Conservation (phyloP, 352 stramenopile genomes). For the Thraustochytrium aureum region DNA sequence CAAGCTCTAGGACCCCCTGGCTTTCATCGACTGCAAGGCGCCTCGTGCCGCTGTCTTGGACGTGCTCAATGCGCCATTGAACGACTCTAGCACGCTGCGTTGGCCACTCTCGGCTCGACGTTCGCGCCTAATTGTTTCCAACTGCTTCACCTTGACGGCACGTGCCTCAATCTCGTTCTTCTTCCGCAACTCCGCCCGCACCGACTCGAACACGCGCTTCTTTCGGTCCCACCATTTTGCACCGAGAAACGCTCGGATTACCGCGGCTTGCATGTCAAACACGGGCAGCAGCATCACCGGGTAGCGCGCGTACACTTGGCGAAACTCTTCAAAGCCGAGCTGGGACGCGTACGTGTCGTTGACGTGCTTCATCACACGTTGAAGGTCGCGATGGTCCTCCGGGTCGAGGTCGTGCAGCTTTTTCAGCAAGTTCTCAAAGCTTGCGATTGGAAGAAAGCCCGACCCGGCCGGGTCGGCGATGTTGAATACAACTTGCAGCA, state of each 20-base stretch:
- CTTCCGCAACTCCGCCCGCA: constrained; percentile 13
- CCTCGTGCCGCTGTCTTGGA: no score
- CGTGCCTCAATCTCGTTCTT: no score
- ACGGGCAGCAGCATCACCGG: constrained; percentile 35
- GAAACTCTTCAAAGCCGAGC: constrained; percentile 27
- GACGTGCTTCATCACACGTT: neutral
- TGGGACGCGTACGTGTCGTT: neutral
- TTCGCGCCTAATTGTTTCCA: no score
- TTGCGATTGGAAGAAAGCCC: neutral
- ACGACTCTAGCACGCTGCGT: no score
- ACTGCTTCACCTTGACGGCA: no score
- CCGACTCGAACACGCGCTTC: constrained; percentile 11
- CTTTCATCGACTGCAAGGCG: no score
- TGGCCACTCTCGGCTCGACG: no score
- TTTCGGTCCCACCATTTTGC: constrained; percentile 27
- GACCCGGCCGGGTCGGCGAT: constrained; percentile 10
- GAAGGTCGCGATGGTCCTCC: constrained; percentile 24
- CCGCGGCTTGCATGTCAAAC: neutral
- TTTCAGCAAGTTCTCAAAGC: neutral
- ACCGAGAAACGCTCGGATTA: constrained; percentile 42
- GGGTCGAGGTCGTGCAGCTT: constrained; percentile 33
- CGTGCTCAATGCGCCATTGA: no score
- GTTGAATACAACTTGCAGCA: constrained; percentile 35
- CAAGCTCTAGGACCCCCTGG: no score
- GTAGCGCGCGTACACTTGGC: constrained; percentile 29